A percentile compares a stretch with the other conserved stretches of the same genome.
Conservation (phyloP, 169 alveolate genomes). For the Sarcocystis neurona region DNA sequence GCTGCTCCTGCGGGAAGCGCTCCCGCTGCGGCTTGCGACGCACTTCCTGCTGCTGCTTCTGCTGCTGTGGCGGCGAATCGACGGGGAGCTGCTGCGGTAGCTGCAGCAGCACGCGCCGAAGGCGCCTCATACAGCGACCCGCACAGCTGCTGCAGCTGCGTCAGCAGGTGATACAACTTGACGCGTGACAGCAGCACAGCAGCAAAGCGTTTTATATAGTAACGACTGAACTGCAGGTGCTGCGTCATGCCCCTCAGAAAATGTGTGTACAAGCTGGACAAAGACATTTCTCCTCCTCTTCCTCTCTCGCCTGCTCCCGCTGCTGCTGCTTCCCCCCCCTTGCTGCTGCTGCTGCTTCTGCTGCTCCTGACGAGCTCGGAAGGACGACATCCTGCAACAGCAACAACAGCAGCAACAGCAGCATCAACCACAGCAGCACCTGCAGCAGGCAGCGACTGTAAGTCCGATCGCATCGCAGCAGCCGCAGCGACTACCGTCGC, state of each 20-base stretch:
- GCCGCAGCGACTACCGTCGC: no score
- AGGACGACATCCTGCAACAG: no score
- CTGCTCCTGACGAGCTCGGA: no score
- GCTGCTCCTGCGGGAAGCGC: no score
- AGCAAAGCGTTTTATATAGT: slow-evolving; percentile 3
- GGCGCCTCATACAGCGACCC: neutral
- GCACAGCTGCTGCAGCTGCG: neutral
- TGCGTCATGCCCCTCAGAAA: neutral
- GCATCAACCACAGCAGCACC: no score
- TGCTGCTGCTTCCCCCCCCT: no score
- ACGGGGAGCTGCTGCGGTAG: neutral
- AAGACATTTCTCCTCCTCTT: no score
- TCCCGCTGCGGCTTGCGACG: neutral
- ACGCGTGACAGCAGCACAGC: slow-evolving; percentile 30
- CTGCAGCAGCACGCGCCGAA: neutral
- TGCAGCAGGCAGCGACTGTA: no score
- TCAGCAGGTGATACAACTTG: neutral
- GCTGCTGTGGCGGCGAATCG: neutral
- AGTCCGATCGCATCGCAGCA: no score
- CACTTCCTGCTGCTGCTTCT: neutral
- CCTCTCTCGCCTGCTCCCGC: no score
- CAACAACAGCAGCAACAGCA: no score
- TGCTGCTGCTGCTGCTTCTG: no score
- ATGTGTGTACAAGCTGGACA: neutral
- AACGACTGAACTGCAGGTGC: slow-evolving; percentile 6